These are phyloP conservation scores for Phoma herbarum DNA, from an alignment of 2,329 filamentous ascomycete genomes.

Conservation along the genomic window DNA sequence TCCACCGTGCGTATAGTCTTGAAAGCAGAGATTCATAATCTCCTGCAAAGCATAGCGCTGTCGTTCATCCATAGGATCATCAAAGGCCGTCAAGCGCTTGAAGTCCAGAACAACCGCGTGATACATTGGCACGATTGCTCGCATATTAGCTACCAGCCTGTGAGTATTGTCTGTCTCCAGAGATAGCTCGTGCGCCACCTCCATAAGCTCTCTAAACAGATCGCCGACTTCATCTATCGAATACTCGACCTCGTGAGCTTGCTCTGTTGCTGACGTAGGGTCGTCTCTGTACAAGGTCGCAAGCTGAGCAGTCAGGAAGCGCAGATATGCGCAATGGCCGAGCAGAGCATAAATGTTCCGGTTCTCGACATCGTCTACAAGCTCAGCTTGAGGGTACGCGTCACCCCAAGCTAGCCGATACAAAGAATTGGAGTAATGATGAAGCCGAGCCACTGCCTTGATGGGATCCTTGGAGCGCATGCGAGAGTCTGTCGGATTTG, in stretches of 20 bases:
- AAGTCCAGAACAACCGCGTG: conserved; percentile 48
- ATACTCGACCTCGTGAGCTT: conserved; percentile 22
- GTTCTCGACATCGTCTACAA: conserved; percentile 51
- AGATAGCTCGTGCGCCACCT: conserved; percentile 24
- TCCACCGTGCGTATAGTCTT: conserved; percentile 47
- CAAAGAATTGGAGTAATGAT: conserved; percentile 47
- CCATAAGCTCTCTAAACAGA: conserved; percentile 26
- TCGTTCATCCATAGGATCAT: conserved; percentile 15
- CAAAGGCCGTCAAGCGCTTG: conserved; percentile 29
- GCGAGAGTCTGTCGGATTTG: conserved; percentile 9
- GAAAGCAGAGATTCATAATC: conserved; percentile 48
- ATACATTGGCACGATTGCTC: conserved; percentile 49
- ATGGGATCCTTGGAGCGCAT: conserved; percentile 17
- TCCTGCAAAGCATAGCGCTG: conserved; percentile 21
- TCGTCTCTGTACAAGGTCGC: conserved; percentile 26
- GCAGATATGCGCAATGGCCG: conserved; percentile 43
- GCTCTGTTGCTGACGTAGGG: conserved; percentile 12
- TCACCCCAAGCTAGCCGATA: conserved; percentile 49
- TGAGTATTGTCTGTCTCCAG: conserved; percentile 32
- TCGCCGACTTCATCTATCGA: conserved; percentile 30
- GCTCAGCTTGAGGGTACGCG: conserved; percentile 47
- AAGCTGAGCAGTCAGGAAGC: conserved; percentile 46
- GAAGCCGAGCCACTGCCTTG: conserved; percentile 38
- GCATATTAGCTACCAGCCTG: conserved; percentile 48
- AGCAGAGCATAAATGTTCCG: conserved; percentile 46